Evolutionary conservation across 345 rosid genomes (phyloP), one percentile per base, ranked within the genome.

Genomic region (Salix suchowensis): DNA sequence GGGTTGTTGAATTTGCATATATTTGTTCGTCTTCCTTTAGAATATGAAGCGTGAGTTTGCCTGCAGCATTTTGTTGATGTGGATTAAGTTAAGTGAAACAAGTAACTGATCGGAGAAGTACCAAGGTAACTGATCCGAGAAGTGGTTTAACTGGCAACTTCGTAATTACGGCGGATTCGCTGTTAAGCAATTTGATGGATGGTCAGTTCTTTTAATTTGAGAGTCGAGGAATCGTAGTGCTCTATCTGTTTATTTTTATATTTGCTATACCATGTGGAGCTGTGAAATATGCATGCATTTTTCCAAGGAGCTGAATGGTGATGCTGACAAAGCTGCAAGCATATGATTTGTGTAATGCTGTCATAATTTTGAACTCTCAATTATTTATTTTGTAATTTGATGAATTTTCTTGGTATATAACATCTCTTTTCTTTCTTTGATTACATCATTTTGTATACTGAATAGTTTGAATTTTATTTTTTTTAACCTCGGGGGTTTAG

Each of bases 121-220:
- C 36, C 42, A 58, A 34, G 55, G 55, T 40, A 40, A 42, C 28
- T 58, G 64, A 24, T 23, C 64, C 26, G 23, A 24, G 62, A 9
- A 58, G 26, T 58, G 64, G 28, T 71, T 48, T 67, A 48, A 64
- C 39, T 62, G 75, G 46, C 66, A 67, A 76, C 70, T 75, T 40
- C 74, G 18, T 64, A 21, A 58, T 74, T 69, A 21, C 66, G 36
- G 21, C 61, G 36, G 21, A 70, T 67, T 58, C n/a, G 28, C 26
- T 32, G 60, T 73, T 30, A 76, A 72, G 24, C 15, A 55, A 34
- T 46, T 58, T n/a, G 40, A 58, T n/a, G 28, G 4, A 7, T 50
- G 12, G 1, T 26, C 13, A 28, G 60, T 21, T 52, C 15, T 26
- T 37, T 40, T 18, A 34, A 50, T 5, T 68, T 18, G 37, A 54